Base-by-base conservation (phyloP, 768 basidiomycete genomes). In the Mycena chlorophos region DNA sequence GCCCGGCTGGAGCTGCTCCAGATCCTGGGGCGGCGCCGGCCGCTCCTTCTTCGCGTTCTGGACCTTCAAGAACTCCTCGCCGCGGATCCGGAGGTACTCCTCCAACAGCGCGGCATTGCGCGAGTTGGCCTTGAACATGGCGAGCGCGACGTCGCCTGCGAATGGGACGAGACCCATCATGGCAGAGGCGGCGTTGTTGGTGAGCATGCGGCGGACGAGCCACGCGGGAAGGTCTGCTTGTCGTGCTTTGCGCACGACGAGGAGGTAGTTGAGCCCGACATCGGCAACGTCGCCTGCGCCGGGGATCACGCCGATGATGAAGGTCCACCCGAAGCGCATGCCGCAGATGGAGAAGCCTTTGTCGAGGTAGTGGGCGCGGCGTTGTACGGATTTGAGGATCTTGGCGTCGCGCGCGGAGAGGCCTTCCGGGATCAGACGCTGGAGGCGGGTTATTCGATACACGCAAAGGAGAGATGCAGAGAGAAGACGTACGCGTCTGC, bases 51-150 rank as follows among this genome's bases (percentile, higher is more conserved):
- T 63, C 20, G 66, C 75, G 1, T 73, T 75, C 53, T 78, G 71
- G 55, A 78, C 60, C 66, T 78, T 84, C 47, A 92, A 66, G 65
- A 78, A 84, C 64, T 90, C 86, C 54, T 88, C 85, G 0, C 90
- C 92, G 42, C 94, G 78, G 27, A 91, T 76, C 30, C 87, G 79
- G 51, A 97, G 71, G 69, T 83, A 94, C 68, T 94, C 91, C 66
- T 95, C 92, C 45, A 98, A 76, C 46, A 97, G 73, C 4, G 81
- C 81, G 12, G 92, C 94, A 64, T 98, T 97, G 57, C 95, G 79
- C 16, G 86, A 89, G 70, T 98, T 98, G 19, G 93, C 85, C 68
- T 94, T 95, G 78, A 76, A 96, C 2, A 82, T 70, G 1, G 89
- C 92, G 30, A 94, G 71, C 1, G 85, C 65, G 25, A 97, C 62